Evolutionary conservation across 306 rosid species (phyloP), one percentile per base, ranked within the genome.

Genomic region (Vachellia collinsii): DNA sequence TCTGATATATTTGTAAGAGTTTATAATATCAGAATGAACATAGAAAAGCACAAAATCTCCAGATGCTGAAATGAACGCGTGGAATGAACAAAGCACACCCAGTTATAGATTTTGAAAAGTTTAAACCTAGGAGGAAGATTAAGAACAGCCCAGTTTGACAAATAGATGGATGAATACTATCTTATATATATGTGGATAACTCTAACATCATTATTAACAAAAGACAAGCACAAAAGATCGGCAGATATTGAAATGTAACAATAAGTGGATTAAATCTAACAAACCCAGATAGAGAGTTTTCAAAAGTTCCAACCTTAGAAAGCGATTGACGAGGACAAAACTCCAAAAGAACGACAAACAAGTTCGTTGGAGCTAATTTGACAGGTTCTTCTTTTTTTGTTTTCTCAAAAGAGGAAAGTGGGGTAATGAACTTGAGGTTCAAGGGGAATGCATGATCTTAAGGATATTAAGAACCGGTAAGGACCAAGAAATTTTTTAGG

Each of bases 401-500:
- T 77, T 54, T 80, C 47, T 11, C 25, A 58, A 63, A 37, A 20
- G 46, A 56, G 70, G 61, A 65, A 77, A 80, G 38, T 38, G 51
- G 12, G n/a, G 36, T 3, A 63, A 56, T 68, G 67, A 84, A 74
- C 9, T 79, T 81, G 84, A 76, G 87, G 89, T 53, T 80, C 72
- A 80, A 72, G 85, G 51, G 50, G 89, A 79, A 87, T 67, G 91
- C 80, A 87, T 87, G 88, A 84, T 83, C 86, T 94, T 91, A 82
- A 89, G 86, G 94, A 80, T 54, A 82, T 59, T 56, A n/a, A 81
- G 77, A 79, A 85, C 51, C 61, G 80, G 76, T 69, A 75, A 76
- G 81, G 77, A 71, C 76, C 81, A 87, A 74, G 77, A 87, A 85
- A 82, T 51, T 56, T 59, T 59, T 59, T 80, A 7, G 34, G 34